phyloP scores from a whole-genome alignment of 257 asterid genomes.

The Avicennia marina region DNA sequence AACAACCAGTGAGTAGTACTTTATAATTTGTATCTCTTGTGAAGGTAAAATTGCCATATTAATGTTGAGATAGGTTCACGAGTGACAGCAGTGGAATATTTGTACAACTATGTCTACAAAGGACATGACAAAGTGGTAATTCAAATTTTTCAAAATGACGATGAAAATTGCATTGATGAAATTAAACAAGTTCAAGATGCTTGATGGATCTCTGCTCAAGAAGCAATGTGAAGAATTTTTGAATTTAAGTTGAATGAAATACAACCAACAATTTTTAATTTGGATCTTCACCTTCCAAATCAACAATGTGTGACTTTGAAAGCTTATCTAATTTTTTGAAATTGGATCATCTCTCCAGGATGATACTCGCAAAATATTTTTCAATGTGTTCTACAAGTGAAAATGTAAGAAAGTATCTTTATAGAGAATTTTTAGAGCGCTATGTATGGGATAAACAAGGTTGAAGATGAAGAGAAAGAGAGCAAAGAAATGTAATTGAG shows the following conservation, averaged over 20 bases:
- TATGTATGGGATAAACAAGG: conserved; percentile 9
- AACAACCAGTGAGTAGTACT: conserved; percentile 16
- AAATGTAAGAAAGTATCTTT: background rate
- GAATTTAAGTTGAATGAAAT: conserved; percentile 10
- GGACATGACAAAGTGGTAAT: background rate
- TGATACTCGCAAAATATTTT: conserved; percentile 1
- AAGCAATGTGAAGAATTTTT: conserved; percentile 17
- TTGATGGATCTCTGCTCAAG: conserved; percentile 11
- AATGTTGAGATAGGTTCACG: conserved; percentile 13
- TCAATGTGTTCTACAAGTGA: background rate
- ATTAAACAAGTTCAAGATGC: conserved; percentile 10
- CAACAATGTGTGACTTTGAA: background rate
- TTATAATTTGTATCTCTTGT: background rate
- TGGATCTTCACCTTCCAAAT: conserved; percentile 3
- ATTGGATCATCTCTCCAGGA: background rate
- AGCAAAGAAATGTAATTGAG: background rate
- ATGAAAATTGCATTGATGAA: background rate
- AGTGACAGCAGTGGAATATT: background rate
- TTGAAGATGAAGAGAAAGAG: background rate
- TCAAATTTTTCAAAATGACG: background rate
- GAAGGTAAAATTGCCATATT: conserved; percentile 5
- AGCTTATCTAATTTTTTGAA: background rate
- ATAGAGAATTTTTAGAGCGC: background rate
- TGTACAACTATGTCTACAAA: conserved; percentile 16
- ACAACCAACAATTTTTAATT: background rate